A percentile compares a stretch with the other conserved stretches of the same genome.
phyloP scores from a whole-genome alignment of 352 stramenopile genomes.

The Globisporangium uncinulatum region DNA sequence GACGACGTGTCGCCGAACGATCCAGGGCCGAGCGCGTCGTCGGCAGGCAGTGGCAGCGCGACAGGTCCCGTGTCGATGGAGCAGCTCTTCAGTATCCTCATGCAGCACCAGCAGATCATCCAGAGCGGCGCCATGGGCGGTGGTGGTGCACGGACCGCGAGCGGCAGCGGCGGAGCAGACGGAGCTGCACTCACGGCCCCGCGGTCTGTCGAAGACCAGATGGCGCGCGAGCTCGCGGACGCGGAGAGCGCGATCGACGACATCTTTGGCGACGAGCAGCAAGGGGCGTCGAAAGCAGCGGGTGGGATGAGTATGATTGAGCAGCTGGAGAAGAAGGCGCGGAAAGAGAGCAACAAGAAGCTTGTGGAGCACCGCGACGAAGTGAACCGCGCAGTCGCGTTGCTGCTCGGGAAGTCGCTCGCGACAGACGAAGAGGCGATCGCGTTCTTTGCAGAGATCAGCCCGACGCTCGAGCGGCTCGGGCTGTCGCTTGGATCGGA shows the following conservation, averaged over 20 bases:
- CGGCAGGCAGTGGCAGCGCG: conserved; percentile 7
- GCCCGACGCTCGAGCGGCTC: conserved; percentile 53
- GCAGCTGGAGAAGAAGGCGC: conserved; percentile 81
- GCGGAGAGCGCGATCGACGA: conserved; percentile 77
- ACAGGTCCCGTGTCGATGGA: conserved; percentile 74
- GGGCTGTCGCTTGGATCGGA: conserved; percentile 65
- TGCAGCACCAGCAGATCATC: conserved; percentile 87
- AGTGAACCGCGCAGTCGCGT: conserved; percentile 52
- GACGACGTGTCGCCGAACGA: conserved; percentile 80
- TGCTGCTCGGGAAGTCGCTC: conserved; percentile 45
- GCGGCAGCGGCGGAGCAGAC: conserved; percentile 18
- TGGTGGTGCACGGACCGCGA: conserved; percentile 8
- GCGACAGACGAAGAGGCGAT: conserved; percentile 66
- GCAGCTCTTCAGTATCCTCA: conserved; percentile 80
- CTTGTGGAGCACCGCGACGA: conserved; percentile 66
- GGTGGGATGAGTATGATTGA: conserved; percentile 87
- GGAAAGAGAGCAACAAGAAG: conserved; percentile 85
- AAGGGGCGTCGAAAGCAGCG: conserved; percentile 39
- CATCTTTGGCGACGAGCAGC: conserved; percentile 80
- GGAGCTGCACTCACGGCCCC: conserved; percentile 11
- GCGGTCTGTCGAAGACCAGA: conserved; percentile 75
- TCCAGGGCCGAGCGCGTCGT: conserved; percentile 41
- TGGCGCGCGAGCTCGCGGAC: conserved; percentile 72
- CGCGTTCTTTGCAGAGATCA: conserved; percentile 48
- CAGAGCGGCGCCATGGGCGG: conserved; percentile 48